Base-by-base conservation (phyloP, 768 basidiomycete species). In the Pleurotus giganteus region DNA sequence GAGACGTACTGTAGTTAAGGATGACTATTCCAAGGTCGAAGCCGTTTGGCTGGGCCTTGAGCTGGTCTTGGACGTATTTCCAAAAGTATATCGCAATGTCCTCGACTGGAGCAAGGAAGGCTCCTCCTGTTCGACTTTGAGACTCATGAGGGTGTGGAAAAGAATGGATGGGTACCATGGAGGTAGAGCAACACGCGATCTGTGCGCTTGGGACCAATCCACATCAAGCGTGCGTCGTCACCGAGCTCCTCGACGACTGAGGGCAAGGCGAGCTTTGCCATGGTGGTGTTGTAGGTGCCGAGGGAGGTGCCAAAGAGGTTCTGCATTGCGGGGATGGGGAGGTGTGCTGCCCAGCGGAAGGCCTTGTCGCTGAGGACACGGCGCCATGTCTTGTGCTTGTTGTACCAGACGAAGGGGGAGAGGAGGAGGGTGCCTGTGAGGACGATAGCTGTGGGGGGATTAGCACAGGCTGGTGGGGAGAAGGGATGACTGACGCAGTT, bases 141-240 rank as follows among this genome's bases (percentile, higher is more conserved):
- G 4, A 41, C 7, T 19, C n/a, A 13, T 9, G 27, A 13, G 32
- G 4, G 7, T 12, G 8, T 4, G 6, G 19, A n/a, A 32, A 12
- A 17, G 32, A 24, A 21, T n/a, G 8, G 2, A 34, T 28, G 28
- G 56, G 9, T 17, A 62, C 64, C 64, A 24, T 57, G 66, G 3
- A 59, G 17, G 28, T 57, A 59, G 17, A 64, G 45, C 0, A 67
- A 15, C 15, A 67, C 64, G 15, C 57, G 54, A 17, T 67, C 62
- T 6, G 58, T 56, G 21, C 54, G 52, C 51, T 65, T 64, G 0
- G 64, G 58, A 4, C 61, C 63, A 28, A 65, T 43, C 65, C 65
- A 66, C 27, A 62, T 24, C 5, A 66, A 42, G 24, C 51, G 44
- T 1, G 61, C 63, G 47, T 53, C 55, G 2, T 57, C 54, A 8